Conservation (phyloP, 768 basidiomycete species). For the Clitopilus passeckerianus region DNA sequence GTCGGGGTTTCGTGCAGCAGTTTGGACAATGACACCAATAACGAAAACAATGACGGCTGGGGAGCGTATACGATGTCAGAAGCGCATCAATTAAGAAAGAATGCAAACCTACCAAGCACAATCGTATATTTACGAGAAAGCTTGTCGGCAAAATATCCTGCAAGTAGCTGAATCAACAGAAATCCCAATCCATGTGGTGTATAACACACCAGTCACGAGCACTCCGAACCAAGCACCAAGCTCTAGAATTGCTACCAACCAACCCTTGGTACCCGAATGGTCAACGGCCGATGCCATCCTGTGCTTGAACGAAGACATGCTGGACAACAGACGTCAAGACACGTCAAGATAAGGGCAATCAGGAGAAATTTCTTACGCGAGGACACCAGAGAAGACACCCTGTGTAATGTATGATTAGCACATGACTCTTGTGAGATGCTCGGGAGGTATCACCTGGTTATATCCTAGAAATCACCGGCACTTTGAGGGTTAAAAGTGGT, state of each 20-base stretch:
- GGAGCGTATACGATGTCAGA: slow-evolving; percentile 4
- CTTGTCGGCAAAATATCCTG: slow-evolving; percentile 62
- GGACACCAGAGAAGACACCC: slow-evolving; percentile 76
- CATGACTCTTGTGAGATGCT: not conserved
- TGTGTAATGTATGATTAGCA: slow-evolving; percentile 15
- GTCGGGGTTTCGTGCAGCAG: slow-evolving; percentile 46
- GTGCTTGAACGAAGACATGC: slow-evolving; percentile 46
- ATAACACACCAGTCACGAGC: slow-evolving; percentile 48
- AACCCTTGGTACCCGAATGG: slow-evolving; percentile 54
- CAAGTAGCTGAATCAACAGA: not conserved
- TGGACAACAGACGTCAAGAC: slow-evolving; percentile 10
- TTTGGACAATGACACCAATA: slow-evolving; percentile 73
- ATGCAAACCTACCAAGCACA: slow-evolving; percentile 37
- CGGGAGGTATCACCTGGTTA: slow-evolving; percentile 34
- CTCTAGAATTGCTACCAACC: slow-evolving; percentile 72
- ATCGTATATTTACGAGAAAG: slow-evolving; percentile 73
- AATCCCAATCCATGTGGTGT: not conserved
- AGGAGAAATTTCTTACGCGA: slow-evolving; percentile 36
- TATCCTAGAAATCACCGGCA: slow-evolving; percentile 36
- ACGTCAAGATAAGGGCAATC: not conserved
- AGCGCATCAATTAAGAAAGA: not conserved
- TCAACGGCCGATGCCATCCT: slow-evolving; percentile 54
- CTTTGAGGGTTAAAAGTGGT: slow-evolving; percentile 6
- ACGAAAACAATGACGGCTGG: slow-evolving; percentile 58
- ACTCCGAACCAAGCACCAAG: slow-evolving; percentile 76